Evolutionary conservation across 2,329 filamentous ascomycete genomes (phyloP).

Genomic region (Aspergillus fumigatiaffinis): DNA sequence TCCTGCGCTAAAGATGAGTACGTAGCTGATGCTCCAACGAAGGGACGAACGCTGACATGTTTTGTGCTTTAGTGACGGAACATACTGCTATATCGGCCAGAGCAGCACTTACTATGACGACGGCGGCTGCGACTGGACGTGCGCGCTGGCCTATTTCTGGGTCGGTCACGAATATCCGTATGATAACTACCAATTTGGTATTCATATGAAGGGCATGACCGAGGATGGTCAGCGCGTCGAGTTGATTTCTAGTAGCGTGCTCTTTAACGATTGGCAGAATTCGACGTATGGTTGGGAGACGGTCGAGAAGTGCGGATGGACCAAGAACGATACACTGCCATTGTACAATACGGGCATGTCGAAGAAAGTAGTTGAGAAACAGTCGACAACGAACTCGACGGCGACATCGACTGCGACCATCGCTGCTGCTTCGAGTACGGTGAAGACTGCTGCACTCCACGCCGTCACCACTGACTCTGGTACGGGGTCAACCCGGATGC

Average conservation of each 20-base stretch:
- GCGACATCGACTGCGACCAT: background rate
- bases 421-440: no score
- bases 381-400: background rate
- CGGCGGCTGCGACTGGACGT: conserved; percentile 6
- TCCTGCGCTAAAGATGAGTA: conserved; percentile 11
- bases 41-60: background rate
- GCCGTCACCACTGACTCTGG: no score
- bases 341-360: background rate
- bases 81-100: conserved; percentile 4
- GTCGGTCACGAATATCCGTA: conserved; percentile 9
- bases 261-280: background rate
- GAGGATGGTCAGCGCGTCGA: background rate
- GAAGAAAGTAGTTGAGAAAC: background rate
- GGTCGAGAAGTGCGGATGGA: background rate
- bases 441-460: no score
- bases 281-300: background rate
- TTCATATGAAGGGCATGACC: background rate
- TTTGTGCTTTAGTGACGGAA: background rate
- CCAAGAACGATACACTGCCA: background rate
- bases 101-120: background rate
- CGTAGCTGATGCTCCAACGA: background rate
- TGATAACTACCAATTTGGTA: conserved; percentile 4
- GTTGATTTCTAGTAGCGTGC: background rate
- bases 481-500: no score
- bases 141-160: conserved; percentile 8